A percentile compares a stretch with the other conserved stretches of the same genome.
Evolutionary conservation across 2,329 filamentous ascomycete genomes (phyloP).

Genomic region (Rosellinia necatrix): DNA sequence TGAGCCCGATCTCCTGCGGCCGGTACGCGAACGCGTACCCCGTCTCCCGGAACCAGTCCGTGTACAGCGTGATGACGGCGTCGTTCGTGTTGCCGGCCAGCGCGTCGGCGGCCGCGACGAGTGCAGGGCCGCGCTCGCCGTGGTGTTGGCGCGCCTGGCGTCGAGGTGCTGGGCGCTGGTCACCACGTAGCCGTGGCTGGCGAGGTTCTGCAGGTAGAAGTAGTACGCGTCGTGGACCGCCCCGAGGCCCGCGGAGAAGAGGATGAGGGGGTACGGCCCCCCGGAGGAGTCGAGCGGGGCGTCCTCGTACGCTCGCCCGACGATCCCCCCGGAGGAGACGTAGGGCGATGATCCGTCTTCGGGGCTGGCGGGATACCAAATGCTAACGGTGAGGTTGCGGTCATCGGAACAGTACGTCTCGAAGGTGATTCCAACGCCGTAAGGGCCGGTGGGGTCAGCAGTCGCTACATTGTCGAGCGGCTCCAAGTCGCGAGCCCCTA

Average conservation of each 20-base stretch:
- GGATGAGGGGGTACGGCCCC: conserved; percentile 24
- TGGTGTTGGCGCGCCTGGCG: conserved; percentile 15
- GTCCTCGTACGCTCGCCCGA: conserved; percentile 18
- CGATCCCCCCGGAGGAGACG: conserved; percentile 21
- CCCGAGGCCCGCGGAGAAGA: conserved; percentile 25
- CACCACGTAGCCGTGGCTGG: conserved; percentile 25
- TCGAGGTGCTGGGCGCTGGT: conserved; percentile 22
- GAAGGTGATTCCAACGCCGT: conserved; percentile 20
- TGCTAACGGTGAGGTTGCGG: conserved; percentile 17
- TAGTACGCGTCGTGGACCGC: conserved; percentile 27
- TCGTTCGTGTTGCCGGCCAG: conserved; percentile 17
- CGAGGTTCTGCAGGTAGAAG: conserved; percentile 27
- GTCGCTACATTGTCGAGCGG: conserved; percentile 18
- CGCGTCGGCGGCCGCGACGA: conserved; percentile 13
- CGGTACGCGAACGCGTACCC: conserved; percentile 25
- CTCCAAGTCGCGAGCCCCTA: conserved; percentile 15
- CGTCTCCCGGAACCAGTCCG: conserved; percentile 25
- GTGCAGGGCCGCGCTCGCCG: not conserved
- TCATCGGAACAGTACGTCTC: conserved; percentile 22
- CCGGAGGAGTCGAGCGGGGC: conserved; percentile 19
- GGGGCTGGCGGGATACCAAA: conserved; percentile 23
- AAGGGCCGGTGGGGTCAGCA: conserved; percentile 23
- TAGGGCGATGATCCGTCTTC: conserved; percentile 15
- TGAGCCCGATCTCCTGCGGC: conserved; percentile 23
- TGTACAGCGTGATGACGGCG: conserved; percentile 22